Evolutionary conservation across 164 flowering plant species (phyloP), one percentile per base, ranked within the genome.

Genomic region (Vitis cinerea): DNA sequence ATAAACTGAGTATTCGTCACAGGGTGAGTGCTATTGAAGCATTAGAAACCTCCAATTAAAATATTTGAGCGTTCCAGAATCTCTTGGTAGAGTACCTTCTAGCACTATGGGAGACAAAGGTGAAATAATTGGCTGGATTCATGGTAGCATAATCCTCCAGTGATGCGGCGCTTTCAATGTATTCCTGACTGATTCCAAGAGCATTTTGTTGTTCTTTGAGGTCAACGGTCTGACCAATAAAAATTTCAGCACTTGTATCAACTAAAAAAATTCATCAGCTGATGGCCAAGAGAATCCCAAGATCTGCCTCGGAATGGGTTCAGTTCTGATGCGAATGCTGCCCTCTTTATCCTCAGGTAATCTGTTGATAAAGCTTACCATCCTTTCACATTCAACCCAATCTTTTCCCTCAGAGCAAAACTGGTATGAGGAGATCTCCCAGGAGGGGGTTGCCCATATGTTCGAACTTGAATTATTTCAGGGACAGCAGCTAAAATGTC

Each of bases 391-490:
- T 80, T 96, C 99, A 80, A 93, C 97, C 99, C 99, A 96, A 81
- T 96, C 99, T 68, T 83, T 54, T 90, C 91, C 73, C 99, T 86
- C 70, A 90, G 67, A 72, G 81, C 65, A 74, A 83, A 65, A 64
- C 66, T 78, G 58, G 84, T 59, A 59, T 97, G 96, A 79, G 98
- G 97, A 81, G 83, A 83, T 67, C 81, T 80, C 47, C 95, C 97
- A 63, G 98, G 99, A 83, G 93, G 99, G 60, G 93, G 98, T 71
- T 93, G 97, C 59, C 83, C 81, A 77, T 93, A 96, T 57, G 88
- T 82, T 71, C 91, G 88, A 49, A 89, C 95, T 15, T 90, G 91
- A 78, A 93, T 70, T 4, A 98, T 96, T 83, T 96, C 99, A 79
- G 99, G 97, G 68, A 96, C 85, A 68, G 97, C 86, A 80, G 89